These are phyloP conservation scores for Lithocarpus polystachyus DNA, from an alignment of 306 rosid genomes.

Conservation along the genomic window DNA sequence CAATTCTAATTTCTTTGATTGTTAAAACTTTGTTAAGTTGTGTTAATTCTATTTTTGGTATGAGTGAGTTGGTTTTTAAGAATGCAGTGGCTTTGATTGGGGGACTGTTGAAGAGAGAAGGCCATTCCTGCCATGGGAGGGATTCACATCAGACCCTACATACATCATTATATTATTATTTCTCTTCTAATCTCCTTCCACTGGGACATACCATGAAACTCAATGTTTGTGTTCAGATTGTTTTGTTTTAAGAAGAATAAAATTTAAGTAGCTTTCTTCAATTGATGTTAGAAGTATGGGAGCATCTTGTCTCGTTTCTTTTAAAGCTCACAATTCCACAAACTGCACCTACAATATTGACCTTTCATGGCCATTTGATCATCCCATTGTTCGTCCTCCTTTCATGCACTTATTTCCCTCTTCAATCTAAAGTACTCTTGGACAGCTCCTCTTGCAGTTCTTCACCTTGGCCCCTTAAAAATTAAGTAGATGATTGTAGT, in stretches of 20 bases:
- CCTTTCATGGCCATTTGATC: conserved; percentile 56
- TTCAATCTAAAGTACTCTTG: conserved; percentile 68
- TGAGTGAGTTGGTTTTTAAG: no score
- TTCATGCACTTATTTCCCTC: conserved; percentile 33
- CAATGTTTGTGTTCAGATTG: not conserved
- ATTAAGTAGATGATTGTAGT: no score
- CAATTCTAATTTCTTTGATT: no score
- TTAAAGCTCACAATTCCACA: conserved; percentile 83
- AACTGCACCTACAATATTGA: conserved; percentile 84
- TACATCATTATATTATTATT: not conserved
- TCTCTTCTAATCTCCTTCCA: not conserved
- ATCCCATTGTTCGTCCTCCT: conserved; percentile 64
- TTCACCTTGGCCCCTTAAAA: conserved; percentile 50
- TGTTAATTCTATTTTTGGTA: no score
- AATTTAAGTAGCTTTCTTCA: conserved; percentile 3
- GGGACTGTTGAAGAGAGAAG: no score
- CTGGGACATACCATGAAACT: not conserved
- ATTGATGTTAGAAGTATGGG: conserved; percentile 64
- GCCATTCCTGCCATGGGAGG: no score
- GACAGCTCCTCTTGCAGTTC: conserved; percentile 54
- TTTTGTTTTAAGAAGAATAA: not conserved
- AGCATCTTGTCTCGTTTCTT: conserved; percentile 60
- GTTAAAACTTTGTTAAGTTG: no score
- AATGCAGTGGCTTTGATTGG: no score
- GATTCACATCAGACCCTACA: not conserved